A percentile compares a stretch with the other conserved stretches of the same genome.
Conservation (phyloP, 2,329 filamentous ascomycete genomes). For the Pyricularia sp. region DNA sequence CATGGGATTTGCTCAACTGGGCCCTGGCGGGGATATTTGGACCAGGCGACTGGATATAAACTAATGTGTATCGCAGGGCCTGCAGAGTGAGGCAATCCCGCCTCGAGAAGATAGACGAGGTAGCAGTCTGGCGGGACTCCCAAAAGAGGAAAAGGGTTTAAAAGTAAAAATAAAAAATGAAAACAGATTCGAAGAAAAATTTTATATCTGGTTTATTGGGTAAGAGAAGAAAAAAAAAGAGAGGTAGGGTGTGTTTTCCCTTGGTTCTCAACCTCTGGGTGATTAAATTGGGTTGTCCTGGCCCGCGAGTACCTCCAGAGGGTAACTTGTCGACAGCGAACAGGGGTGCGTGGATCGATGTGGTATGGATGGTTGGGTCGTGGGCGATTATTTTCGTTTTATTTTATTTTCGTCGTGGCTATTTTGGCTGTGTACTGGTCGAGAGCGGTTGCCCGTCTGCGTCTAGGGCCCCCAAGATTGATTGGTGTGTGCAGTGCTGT, state of each 20-base stretch:
- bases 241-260: neutral
- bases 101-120: neutral
- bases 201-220: neutral
- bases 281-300: neutral
- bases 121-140: neutral
- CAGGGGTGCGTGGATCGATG: neutral
- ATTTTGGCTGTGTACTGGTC: neutral
- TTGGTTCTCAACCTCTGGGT: neutral
- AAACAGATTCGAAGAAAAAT: neutral
- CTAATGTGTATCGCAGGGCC: neutral
- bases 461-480: neutral
- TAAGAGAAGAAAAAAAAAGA: neutral
- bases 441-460: neutral
- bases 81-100: neutral
- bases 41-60: slow-evolving; percentile 1
- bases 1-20: neutral
- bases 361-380: neutral
- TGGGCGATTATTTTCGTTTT: neutral
- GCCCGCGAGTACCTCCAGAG: neutral
- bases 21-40: neutral
- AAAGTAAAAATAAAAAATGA: neutral
- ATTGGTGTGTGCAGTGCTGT: neutral
- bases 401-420: neutral
- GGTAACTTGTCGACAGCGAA: neutral
- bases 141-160: neutral